Conservation (phyloP, 345 rosid species). For the Sapria himalayana region DNA sequence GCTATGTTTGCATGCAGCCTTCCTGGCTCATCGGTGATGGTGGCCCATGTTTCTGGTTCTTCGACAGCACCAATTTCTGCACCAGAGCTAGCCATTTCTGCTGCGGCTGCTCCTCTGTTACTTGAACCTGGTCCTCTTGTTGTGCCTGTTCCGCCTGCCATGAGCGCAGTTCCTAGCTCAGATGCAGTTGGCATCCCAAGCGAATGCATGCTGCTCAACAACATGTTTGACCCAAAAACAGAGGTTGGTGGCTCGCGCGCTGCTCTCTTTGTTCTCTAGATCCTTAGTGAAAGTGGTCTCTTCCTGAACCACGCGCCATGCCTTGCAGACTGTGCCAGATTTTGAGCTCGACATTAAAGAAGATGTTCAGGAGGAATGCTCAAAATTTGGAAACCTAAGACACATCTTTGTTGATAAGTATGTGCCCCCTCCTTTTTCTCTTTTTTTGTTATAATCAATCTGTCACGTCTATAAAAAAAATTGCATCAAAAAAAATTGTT, state of each 20-base stretch:
- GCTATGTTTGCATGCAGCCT: slow-evolving; percentile 11
- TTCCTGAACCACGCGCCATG: too few species aligned
- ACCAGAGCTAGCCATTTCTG: slow-evolving; percentile 20
- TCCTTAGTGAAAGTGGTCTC: slow-evolving; percentile 5
- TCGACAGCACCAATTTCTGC: slow-evolving; percentile 24
- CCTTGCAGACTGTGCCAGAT: slow-evolving; percentile 53
- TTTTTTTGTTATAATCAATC: not conserved
- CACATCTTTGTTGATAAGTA: slow-evolving; percentile 78
- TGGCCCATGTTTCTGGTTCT: too few species aligned
- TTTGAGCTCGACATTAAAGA: slow-evolving; percentile 83
- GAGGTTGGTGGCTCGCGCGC: slow-evolving; percentile 42
- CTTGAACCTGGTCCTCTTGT: slow-evolving; percentile 29
- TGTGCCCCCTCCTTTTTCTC: slow-evolving; percentile 6
- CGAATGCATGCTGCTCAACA: slow-evolving; percentile 65
- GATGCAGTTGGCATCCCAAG: slow-evolving; percentile 58
- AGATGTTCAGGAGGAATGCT: slow-evolving; percentile 68
- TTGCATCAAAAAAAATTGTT: not conserved
- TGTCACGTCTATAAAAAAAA: not conserved
- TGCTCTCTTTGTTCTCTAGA: not conserved
- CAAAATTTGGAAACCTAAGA: slow-evolving; percentile 52
- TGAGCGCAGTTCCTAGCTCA: slow-evolving; percentile 20
- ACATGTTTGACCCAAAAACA: slow-evolving; percentile 71
- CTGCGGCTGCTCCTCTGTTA: slow-evolving; percentile 30
- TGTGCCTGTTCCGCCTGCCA: slow-evolving; percentile 27
- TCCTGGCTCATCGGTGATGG: slow-evolving; percentile 16